These are phyloP conservation scores for Crithidia fasciculata DNA, from an alignment of 208 protist species.

Conservation along the genomic window DNA sequence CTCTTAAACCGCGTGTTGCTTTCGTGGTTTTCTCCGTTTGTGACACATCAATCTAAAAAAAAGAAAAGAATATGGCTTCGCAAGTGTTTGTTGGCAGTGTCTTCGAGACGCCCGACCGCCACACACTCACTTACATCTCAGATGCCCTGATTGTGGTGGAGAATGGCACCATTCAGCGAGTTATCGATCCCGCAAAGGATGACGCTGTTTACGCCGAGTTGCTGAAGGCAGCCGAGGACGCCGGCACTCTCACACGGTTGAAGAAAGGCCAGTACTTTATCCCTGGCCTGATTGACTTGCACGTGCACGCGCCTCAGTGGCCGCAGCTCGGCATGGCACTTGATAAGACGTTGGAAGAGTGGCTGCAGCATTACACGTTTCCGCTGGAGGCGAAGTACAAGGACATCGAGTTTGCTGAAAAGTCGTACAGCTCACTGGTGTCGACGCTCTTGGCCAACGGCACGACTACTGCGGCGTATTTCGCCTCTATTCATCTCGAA, in stretches of 20 bases:
- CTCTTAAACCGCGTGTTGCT: not conserved
- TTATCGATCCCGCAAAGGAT: slow-evolving; percentile 49
- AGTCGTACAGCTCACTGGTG: slow-evolving; percentile 82
- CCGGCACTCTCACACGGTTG: slow-evolving; percentile 43
- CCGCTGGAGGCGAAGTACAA: slow-evolving; percentile 89
- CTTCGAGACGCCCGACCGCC: slow-evolving; percentile 57
- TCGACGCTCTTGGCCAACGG: slow-evolving; percentile 77
- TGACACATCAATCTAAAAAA: not conserved
- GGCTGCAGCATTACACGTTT: slow-evolving; percentile 94
- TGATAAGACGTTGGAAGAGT: slow-evolving; percentile 87
- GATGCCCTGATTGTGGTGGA: slow-evolving; percentile 56
- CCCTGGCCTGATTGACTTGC: slow-evolving; percentile 94
- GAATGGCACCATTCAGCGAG: slow-evolving; percentile 48
- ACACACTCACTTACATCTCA: slow-evolving; percentile 45
- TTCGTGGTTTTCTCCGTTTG: slow-evolving; percentile 25
- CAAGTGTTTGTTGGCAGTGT: slow-evolving; percentile 44
- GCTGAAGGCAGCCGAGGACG: slow-evolving; percentile 22
- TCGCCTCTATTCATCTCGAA: slow-evolving; percentile 90
- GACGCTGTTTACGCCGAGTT: slow-evolving; percentile 23
- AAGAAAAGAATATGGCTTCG: slow-evolving; percentile 11
- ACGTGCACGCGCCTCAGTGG: slow-evolving; percentile 95
- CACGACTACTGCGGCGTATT: slow-evolving; percentile 93
- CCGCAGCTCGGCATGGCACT: slow-evolving; percentile 86
- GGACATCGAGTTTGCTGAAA: slow-evolving; percentile 72
- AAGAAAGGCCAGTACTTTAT: slow-evolving; percentile 62